A percentile compares a stretch with the other conserved stretches of the same genome.
phyloP scores from a whole-genome alignment of 257 asterid species.

The Anisodus tanguticus region DNA sequence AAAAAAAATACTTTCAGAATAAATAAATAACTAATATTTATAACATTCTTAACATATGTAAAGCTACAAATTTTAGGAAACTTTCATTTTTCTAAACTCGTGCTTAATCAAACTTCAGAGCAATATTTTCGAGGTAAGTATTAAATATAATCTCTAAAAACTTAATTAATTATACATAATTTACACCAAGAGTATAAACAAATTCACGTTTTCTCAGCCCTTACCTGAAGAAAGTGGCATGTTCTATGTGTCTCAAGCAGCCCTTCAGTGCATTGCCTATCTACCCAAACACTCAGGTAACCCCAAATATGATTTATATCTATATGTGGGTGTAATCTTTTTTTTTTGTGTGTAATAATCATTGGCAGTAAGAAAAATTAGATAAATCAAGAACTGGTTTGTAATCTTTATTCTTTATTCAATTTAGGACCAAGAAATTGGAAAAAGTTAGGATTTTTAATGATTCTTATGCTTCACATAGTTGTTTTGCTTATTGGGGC shows the following conservation, averaged over 20 bases:
- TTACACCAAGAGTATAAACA: not conserved
- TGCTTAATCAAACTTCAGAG: too few relatives aligned
- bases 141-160: too few relatives aligned
- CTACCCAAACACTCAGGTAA: slow-evolving; percentile 49
- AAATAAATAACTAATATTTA: too few relatives aligned
- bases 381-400: slow-evolving; percentile 17
- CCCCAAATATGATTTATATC: not conserved
- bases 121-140: too few relatives aligned
- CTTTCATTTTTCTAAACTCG: too few relatives aligned
- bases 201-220: not conserved
- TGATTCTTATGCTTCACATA: not conserved
- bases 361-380: not conserved
- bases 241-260: slow-evolving; percentile 55
- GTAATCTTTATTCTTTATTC: not conserved
- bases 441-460: not conserved
- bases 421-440: not conserved
- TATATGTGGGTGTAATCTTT: not conserved
- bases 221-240: slow-evolving; percentile 44
- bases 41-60: too few relatives aligned
- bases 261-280: slow-evolving; percentile 34
- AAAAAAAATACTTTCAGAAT: too few relatives aligned
- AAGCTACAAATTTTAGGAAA: too few relatives aligned
- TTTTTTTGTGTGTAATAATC: not conserved
- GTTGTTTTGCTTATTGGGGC: slow-evolving; percentile 18
- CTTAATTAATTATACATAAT: not conserved